Evolutionary conservation across 2,329 filamentous ascomycete genomes (phyloP), one percentile per base, ranked within the genome.

Genomic region (Neopestalotiopsis rosae): DNA sequence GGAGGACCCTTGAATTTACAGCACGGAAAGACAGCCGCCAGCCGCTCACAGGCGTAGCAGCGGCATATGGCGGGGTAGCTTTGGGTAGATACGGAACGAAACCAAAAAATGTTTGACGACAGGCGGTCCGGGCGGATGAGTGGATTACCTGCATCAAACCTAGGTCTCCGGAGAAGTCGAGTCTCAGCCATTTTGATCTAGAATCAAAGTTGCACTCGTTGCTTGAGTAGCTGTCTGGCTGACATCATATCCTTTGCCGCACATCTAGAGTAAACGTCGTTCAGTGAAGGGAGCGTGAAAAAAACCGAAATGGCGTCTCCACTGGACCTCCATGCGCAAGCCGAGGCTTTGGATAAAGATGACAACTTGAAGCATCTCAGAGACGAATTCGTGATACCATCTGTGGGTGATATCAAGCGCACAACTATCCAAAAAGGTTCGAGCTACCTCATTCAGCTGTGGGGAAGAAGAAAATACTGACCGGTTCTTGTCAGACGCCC

Each of bases 351-450:
- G 17, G 77, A 79, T 67, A 66, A 65, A 64, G 74, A 75, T 34
- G 76, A 79, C 62, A 49, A 61, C 34, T 73, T 79, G 68, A 71
- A 72, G 59, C 73, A 74, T 34, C 69, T 77, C 64, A 73, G 74
- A 67, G 72, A 74, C 63, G 76, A 78, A 67, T 79, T 78, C 61
- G 73, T 70, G 6, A 75, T 79, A 65, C 77, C 77, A 61, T 75
- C 74, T 12, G 73, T 70, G 69, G 76, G 74, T 57, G 77, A 78
- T 45, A 71, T 78, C 66, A 75, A 73, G 70, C 75, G 76, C 42
- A 75, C 71, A 65, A 78, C 76, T 24, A 71, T 79, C 45, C 66
- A 69, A 68, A 66, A 71, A 72, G 73, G 74, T 70, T 49, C 30
- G 40, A 24, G 32, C 4, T 4, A 58, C 28, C 30, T 59, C 30